Evolutionary conservation across 257 asterid species (phyloP).

Genomic region (Forsythia viridissima): DNA sequence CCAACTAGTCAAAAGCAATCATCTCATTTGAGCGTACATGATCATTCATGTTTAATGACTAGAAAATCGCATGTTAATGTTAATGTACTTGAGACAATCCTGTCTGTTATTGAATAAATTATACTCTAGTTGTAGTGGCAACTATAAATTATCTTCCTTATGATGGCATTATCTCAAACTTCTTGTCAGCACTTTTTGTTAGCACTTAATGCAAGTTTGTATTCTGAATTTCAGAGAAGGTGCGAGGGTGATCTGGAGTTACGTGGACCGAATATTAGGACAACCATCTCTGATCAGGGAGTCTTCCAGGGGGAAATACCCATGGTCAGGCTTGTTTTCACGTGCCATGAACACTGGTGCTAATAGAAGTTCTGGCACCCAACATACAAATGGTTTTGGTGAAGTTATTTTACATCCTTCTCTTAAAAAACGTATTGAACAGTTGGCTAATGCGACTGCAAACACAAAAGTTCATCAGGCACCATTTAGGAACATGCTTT

Average conservation of each 20-base stretch:
- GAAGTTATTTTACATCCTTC: conserved; percentile 84
- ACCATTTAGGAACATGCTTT: conserved; percentile 92
- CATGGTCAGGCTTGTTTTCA: conserved; percentile 83
- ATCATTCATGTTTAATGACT: no score
- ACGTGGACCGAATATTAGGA: conserved; percentile 91
- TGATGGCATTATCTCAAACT: no score
- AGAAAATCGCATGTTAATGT: no score
- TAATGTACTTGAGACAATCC: no score
- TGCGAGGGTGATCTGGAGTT: conserved; percentile 91
- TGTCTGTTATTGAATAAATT: no score
- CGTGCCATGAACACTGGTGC: conserved; percentile 46
- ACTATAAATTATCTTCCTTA: no score
- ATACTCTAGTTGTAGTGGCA: no score
- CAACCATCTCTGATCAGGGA: conserved; percentile 95
- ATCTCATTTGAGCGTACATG: no score
- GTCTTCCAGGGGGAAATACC: conserved; percentile 92
- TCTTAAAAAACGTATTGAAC: conserved; percentile 77
- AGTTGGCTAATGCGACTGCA: conserved; percentile 81
- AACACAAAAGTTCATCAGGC: conserved; percentile 89
- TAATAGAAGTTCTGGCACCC: conserved; percentile 35
- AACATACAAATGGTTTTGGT: conserved; percentile 56
- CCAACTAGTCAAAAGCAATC: no score
- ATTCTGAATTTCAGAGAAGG: conserved; percentile 72
- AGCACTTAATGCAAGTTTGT: conserved; percentile 14
- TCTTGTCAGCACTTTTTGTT: not conserved